A percentile compares a stretch with the other conserved stretches of the same genome.
phyloP scores from a whole-genome alignment of 768 basidiomycete species.

The Leccinum fibrillosum region DNA sequence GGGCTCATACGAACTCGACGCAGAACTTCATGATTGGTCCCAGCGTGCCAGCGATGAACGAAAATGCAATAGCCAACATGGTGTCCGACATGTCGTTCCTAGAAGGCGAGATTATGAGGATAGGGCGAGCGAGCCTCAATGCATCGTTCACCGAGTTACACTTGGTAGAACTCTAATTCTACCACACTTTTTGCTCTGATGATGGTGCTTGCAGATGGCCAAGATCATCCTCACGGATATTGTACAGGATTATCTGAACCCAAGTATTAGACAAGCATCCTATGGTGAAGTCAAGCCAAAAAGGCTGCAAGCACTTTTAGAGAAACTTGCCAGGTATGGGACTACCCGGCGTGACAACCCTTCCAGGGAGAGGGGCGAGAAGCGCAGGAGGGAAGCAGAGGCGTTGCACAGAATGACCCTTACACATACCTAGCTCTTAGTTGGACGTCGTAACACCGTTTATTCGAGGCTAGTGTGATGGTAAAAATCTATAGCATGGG shows the following conservation, averaged over 20 bases:
- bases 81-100: conserved; percentile 85
- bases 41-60: conserved; percentile 77
- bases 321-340: conserved; percentile 74
- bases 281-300: conserved; percentile 68
- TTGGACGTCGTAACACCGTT: conserved; percentile 2
- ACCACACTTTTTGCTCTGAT: neutral
- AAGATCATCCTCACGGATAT: conserved; percentile 70
- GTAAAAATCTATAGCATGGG: conserved; percentile 1
- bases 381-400: conserved; percentile 74
- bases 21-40: conserved; percentile 79
- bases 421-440: conserved; percentile 12
- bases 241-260: conserved; percentile 77
- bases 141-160: conserved; percentile 78
- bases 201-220: conserved; percentile 46
- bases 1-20: conserved; percentile 4
- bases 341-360: conserved; percentile 54
- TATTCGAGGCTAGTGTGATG: conserved; percentile 6
- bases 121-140: conserved; percentile 67
- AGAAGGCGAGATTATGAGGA: conserved; percentile 78
- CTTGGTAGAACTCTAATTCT: conserved; percentile 45
- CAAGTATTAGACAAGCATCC: conserved; percentile 62
- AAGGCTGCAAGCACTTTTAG: conserved; percentile 67
- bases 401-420: conserved; percentile 58
- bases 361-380: conserved; percentile 66
- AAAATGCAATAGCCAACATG: conserved; percentile 84